Evolutionary conservation across 2,329 filamentous ascomycete species (phyloP).

Genomic region (Fusarium sp.): DNA sequence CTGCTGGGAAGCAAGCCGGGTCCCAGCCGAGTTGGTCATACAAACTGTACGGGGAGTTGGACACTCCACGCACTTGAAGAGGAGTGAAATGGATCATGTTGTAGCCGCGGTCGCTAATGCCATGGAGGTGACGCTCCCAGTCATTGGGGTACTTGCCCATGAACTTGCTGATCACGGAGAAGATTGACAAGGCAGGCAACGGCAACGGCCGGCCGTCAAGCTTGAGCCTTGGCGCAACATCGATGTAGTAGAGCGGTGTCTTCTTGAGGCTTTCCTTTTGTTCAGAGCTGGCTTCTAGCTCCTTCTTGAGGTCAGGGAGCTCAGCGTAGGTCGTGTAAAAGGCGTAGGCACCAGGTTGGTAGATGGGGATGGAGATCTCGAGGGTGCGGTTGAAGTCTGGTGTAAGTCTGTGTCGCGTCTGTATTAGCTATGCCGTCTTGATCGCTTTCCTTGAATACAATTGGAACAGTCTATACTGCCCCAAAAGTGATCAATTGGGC

Average conservation of each 20-base stretch:
- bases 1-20: constrained; percentile 82
- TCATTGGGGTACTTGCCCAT: constrained; percentile 93
- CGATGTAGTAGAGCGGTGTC: constrained; percentile 90
- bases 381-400: constrained; percentile 95
- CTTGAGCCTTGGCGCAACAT: constrained; percentile 86
- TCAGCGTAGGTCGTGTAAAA: constrained; percentile 96
- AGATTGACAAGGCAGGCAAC: constrained; percentile 88
- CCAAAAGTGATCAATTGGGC: constrained; percentile 16
- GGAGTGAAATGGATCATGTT: constrained; percentile 99
- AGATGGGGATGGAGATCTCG: constrained; percentile 89
- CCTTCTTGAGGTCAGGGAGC: constrained; percentile 75
- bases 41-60: constrained; percentile 97
- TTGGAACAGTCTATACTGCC: neutral
- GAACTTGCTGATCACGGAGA: constrained; percentile 97
- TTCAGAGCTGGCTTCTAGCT: constrained; percentile 44
- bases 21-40: constrained; percentile 95
- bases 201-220: constrained; percentile 83
- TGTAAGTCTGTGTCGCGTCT: constrained; percentile 73
- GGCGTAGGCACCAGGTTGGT: constrained; percentile 87
- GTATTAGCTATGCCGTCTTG: constrained; percentile 28
- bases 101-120: constrained; percentile 92
- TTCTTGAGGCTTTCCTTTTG: constrained; percentile 68
- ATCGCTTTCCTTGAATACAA: neutral
- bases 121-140: constrained; percentile 90
- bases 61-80: constrained; percentile 87